A percentile compares a stretch with the other conserved stretches of the same genome.
These are phyloP conservation scores for Colletotrichum agaves DNA, from an alignment of 2,329 filamentous ascomycete genomes.

Conservation along the genomic window DNA sequence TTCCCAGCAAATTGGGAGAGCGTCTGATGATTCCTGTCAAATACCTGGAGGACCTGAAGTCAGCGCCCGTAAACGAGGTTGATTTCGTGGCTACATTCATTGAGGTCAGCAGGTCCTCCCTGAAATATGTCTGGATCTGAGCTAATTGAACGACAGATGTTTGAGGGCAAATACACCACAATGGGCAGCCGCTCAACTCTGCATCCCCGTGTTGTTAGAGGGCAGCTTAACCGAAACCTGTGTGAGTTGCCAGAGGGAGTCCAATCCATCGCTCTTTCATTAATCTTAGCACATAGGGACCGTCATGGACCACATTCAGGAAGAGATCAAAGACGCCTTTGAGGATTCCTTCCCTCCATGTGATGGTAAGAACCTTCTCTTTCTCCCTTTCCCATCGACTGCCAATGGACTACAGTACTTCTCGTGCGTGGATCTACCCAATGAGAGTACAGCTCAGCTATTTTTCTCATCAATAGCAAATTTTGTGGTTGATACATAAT, in stretches of 20 bases:
- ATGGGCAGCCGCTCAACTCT: constrained; percentile 44
- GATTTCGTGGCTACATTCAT: constrained; percentile 44
- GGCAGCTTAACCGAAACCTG: constrained; percentile 40
- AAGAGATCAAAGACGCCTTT: constrained; percentile 2
- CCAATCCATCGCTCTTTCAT: not conserved
- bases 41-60: constrained; percentile 44
- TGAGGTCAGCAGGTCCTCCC: constrained; percentile 16
- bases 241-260: not conserved
- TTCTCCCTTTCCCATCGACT: too few species aligned
- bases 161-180: constrained; percentile 46
- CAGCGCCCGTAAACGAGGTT: constrained; percentile 41
- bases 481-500: too few species aligned
- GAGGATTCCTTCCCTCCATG: not conserved
- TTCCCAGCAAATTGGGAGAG: constrained; percentile 43
- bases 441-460: too few species aligned
- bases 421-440: too few species aligned
- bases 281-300: not conserved
- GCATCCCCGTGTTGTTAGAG: constrained; percentile 43
- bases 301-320: not conserved
- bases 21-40: constrained; percentile 43
- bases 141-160: constrained; percentile 39
- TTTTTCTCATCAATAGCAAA: too few species aligned
- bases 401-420: too few species aligned
- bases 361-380: not conserved
- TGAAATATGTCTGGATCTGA: too few species aligned